phyloP scores from a whole-genome alignment of 345 rosid genomes.

The Eutrema yunnanense region DNA sequence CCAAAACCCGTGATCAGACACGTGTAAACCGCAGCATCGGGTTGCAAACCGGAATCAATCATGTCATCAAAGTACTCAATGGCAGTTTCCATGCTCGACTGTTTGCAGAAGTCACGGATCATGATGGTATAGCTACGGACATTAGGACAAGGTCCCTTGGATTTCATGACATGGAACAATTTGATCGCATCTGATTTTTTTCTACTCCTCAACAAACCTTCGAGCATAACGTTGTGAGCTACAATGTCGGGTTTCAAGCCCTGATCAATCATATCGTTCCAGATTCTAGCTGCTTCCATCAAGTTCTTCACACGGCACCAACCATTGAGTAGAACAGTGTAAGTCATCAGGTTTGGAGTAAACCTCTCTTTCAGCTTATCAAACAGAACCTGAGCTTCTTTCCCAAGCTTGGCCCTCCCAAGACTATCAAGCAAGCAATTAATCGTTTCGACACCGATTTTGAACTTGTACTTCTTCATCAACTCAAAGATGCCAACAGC shows the following conservation, averaged over 20 bases:
- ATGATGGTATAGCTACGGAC: slow-evolving; percentile 66
- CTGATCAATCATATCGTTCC: slow-evolving; percentile 86
- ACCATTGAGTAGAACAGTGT: slow-evolving; percentile 68
- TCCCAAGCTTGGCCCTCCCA: slow-evolving; percentile 77
- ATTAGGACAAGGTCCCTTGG: slow-evolving; percentile 70
- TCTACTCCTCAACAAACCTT: slow-evolving; percentile 62
- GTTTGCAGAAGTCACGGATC: slow-evolving; percentile 71
- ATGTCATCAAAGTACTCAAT: slow-evolving; percentile 68
- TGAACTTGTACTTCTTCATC: slow-evolving; percentile 78
- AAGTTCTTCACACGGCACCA: slow-evolving; percentile 78
- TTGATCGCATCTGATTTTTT: slow-evolving; percentile 74
- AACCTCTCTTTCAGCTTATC: slow-evolving; percentile 65
- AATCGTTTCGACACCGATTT: slow-evolving; percentile 60
- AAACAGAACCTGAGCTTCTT: slow-evolving; percentile 71
- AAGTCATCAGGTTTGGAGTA: slow-evolving; percentile 64
- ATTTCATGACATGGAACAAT: slow-evolving; percentile 76
- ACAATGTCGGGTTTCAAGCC: slow-evolving; percentile 74
- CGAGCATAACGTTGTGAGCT: slow-evolving; percentile 71
- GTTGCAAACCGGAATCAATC: slow-evolving; percentile 50
- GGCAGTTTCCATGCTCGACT: slow-evolving; percentile 64
- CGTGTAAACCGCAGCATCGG: slow-evolving; percentile 75
- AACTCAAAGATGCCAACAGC: slow-evolving; percentile 79
- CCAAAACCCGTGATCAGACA: slow-evolving; percentile 88
- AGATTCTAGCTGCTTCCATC: slow-evolving; percentile 84
- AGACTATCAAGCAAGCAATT: slow-evolving; percentile 76